A percentile compares a stretch with the other conserved stretches of the same genome.
Conservation (phyloP, 768 basidiomycete species). For the Scleroderma bovista region DNA sequence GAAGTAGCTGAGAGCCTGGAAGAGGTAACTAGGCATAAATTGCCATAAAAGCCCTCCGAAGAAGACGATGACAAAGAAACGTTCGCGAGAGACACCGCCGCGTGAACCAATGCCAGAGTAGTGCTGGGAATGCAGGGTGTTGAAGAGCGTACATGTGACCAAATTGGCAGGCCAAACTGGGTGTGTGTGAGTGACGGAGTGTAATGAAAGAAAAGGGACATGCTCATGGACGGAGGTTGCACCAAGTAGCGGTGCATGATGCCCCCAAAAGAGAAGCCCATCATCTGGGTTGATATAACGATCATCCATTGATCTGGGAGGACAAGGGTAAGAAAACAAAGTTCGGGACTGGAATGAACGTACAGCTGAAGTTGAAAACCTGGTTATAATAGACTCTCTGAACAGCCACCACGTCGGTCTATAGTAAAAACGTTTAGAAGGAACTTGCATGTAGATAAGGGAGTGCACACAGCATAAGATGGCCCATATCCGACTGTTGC, state of each 20-base stretch:
- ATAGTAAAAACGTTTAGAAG: neutral
- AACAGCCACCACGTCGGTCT: conserved; percentile 69
- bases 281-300: conserved; percentile 66
- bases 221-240: conserved; percentile 54
- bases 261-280: conserved; percentile 46
- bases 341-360: conserved; percentile 11
- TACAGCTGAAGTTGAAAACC: conserved; percentile 44
- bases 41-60: conserved; percentile 37
- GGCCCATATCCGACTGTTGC: conserved; percentile 38
- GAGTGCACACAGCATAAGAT: neutral
- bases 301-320: conserved; percentile 51
- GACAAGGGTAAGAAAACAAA: neutral
- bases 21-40: conserved; percentile 69
- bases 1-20: conserved; percentile 59
- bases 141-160: conserved; percentile 65
- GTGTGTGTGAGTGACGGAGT: neutral
- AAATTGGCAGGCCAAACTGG: conserved; percentile 70
- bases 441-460: neutral
- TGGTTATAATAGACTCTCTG: conserved; percentile 67
- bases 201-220: conserved; percentile 7
- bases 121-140: conserved; percentile 59
- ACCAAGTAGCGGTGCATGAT: conserved; percentile 56
- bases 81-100: conserved; percentile 46
- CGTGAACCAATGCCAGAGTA: conserved; percentile 38
- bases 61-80: conserved; percentile 47